Evolutionary conservation across 331 rosid species (phyloP), one percentile per base, ranked within the genome.

Genomic region (Telfairia occidentalis): DNA sequence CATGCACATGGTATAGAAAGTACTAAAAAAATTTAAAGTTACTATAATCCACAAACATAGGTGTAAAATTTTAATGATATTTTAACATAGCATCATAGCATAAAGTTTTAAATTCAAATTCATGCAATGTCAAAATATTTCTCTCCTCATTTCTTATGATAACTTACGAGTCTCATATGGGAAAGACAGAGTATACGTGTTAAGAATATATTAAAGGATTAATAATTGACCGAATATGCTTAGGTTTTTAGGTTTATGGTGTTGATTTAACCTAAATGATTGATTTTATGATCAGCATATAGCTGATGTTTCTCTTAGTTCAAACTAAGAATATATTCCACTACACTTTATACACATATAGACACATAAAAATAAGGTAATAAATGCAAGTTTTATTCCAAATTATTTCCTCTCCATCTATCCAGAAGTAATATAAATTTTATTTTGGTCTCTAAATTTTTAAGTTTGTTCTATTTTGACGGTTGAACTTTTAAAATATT

Each of bases 291-390:
- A 15, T 63, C 8, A 35, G 0, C 16, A 10, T 59, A 28, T 7
- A 60, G 21, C 19, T 13, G 0, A 7, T 64, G 15, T 64, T 23
- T n/a, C 3, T 18, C 16, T 64, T 9, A 21, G 67, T n/a, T 35
- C 71, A 9, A n/a, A n/a, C n/a, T n/a, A n/a, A 64, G 71, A 64
- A 64, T 64, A 63, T 34, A 63, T 63, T 63, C 48, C 48, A 63
- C 13, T 9, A 9, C 24, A 63, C 70, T 63, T 34, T 34, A 18
- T 35, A 63, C 16, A 63, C 26, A 59, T 29, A 0, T 34, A 34
- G 7, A 1, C 6, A 24, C 15, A 34, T n/a, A 16, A 34, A 11
- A 4, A n/a, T n/a, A n/a, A 18, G 28, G 46, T n/a, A 35, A 63
- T 29, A 18, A 64, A 64, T 18, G 2, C 49, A 3, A 23, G n/a